Evolutionary conservation across 768 basidiomycete genomes (phyloP).

Genomic region (Collybia mongolica): DNA sequence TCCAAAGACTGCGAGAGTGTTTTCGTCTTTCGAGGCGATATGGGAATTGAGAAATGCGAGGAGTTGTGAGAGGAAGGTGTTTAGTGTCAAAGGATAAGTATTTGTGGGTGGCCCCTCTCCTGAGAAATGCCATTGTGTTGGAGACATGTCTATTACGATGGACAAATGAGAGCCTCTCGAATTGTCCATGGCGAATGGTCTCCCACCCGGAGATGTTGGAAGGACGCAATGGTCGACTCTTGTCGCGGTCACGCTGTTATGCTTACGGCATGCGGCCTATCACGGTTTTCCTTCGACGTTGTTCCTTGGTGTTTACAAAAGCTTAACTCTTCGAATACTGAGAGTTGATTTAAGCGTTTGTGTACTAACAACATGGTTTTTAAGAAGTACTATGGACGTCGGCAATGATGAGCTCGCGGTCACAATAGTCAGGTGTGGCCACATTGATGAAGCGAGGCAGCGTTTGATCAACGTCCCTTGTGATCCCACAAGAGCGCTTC

Average conservation of each 20-base stretch:
- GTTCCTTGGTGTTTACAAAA: no score
- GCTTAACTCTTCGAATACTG: no score
- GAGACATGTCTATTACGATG: constrained; percentile 83
- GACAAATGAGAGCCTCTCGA: constrained; percentile 59
- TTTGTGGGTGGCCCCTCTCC: constrained; percentile 40
- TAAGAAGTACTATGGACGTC: no score
- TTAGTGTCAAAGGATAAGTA: constrained; percentile 57
- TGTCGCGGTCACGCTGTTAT: no score
- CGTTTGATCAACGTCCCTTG: neutral
- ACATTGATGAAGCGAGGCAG: neutral
- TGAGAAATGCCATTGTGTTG: constrained; percentile 82
- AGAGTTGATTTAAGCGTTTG: no score
- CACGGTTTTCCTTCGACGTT: no score
- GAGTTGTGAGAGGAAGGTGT: constrained; percentile 78
- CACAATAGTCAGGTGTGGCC: neutral
- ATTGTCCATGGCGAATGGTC: constrained; percentile 27
- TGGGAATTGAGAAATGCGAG: constrained; percentile 93
- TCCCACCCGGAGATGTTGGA: no score
- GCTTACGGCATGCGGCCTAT: no score
- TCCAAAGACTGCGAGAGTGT: constrained; percentile 88
- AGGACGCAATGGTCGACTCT: no score
- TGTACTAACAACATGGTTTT: no score
- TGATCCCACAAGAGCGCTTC: no score
- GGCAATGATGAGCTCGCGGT: no score
- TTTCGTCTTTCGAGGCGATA: constrained; percentile 88